Evolutionary conservation across 768 basidiomycete species (phyloP).

Genomic region (Lactifluus hygrophoroides): DNA sequence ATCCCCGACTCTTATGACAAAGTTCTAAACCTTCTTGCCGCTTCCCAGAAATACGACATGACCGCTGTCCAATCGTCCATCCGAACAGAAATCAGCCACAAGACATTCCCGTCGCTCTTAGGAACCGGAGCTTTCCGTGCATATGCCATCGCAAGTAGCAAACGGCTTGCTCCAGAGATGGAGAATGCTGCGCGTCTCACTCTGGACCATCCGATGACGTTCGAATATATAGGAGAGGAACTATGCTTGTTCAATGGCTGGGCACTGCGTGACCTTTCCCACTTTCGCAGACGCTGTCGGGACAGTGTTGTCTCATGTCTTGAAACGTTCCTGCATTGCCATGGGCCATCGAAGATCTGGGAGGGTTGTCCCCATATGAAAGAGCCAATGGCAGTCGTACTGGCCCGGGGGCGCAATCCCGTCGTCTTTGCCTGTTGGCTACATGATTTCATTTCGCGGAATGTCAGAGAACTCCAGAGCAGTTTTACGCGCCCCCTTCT

Average conservation of each 20-base stretch:
- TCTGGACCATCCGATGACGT: neutral
- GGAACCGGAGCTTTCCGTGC: constrained; percentile 7
- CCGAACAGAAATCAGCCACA: neutral
- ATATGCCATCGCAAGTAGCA: constrained; percentile 14
- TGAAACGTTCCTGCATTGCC: neutral
- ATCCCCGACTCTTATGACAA: neutral
- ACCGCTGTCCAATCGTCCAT: constrained; percentile 2
- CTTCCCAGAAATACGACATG: constrained; percentile 23
- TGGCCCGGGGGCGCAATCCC: neutral
- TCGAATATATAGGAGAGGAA: constrained; percentile 1
- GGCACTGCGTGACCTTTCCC: constrained; percentile 1
- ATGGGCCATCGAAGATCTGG: neutral
- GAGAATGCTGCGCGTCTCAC: neutral
- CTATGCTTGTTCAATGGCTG: neutral
- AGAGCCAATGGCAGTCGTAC: neutral
- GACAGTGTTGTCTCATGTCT: constrained; percentile 1
- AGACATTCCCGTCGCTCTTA: neutral
- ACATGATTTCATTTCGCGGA: neutral
- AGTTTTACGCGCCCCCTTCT: neutral
- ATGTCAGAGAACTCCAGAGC: neutral
- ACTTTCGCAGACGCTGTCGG: constrained; percentile 1
- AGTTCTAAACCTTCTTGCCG: constrained; percentile 9
- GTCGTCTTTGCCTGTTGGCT: neutral
- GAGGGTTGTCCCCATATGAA: neutral
- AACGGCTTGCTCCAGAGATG: neutral